Percentiles rank a stretch among this genome's conserved stretches.
These are phyloP conservation scores for Kazachstania africana DNA, from an alignment of 805 yeast genomes.

Conservation along the genomic window DNA sequence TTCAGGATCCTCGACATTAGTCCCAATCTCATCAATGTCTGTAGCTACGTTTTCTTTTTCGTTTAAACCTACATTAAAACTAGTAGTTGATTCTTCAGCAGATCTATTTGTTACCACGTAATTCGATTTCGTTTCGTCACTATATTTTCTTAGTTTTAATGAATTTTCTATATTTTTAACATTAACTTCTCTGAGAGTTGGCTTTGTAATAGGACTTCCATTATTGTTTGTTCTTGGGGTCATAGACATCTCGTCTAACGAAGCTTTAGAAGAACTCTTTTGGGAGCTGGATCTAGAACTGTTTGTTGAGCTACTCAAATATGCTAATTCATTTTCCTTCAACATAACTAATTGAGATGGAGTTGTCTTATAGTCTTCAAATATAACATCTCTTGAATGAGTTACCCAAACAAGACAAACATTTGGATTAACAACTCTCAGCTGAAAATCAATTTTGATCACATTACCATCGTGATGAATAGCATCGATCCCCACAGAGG, in stretches of 20 bases:
- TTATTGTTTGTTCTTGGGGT: no score
- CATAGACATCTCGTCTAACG: neutral
- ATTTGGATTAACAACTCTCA: slow-evolving; percentile 53
- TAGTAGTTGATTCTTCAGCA: no score
- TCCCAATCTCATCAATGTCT: slow-evolving; percentile 2
- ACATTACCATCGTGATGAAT: slow-evolving; percentile 56
- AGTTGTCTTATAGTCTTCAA: slow-evolving; percentile 24
- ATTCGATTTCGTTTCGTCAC: no score
- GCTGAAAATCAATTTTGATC: slow-evolving; percentile 65
- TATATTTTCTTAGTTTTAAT: no score
- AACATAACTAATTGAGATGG: slow-evolving; percentile 32
- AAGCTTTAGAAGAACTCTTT: neutral
- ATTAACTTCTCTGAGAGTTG: no score
- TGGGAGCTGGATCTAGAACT: slow-evolving; percentile 12
- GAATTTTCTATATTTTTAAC: no score
- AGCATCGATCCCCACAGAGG: slow-evolving; percentile 59
- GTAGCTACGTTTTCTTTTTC: neutral
- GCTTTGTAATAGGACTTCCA: no score
- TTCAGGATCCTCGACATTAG: slow-evolving; percentile 12
- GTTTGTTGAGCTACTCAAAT: slow-evolving; percentile 18
- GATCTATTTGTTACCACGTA: no score
- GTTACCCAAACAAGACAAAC: slow-evolving; percentile 75
- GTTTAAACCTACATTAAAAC: no score
- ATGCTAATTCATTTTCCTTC: slow-evolving; percentile 27
- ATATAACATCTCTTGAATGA: slow-evolving; percentile 45